phyloP scores from a whole-genome alignment of 352 stramenopile species.

The Phytophthora tubulina region DNA sequence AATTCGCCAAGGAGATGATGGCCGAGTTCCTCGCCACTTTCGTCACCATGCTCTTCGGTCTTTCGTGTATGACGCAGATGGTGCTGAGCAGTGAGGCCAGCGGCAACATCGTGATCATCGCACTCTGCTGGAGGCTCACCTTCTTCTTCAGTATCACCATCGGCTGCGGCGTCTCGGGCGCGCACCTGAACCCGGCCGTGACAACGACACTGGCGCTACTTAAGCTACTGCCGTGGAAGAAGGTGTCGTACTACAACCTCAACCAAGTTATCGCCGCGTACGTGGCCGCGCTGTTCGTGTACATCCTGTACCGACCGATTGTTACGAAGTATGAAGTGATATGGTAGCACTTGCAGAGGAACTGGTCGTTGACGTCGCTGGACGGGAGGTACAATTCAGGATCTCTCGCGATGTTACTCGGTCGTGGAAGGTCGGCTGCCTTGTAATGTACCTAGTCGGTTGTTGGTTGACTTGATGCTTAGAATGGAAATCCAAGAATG shows the following conservation, averaged over 20 bases:
- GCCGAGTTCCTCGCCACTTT: slow-evolving; percentile 40
- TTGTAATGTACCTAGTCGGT: too few relatives aligned
- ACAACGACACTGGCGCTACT: slow-evolving; percentile 40
- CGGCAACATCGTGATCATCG: slow-evolving; percentile 42
- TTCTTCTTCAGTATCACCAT: slow-evolving; percentile 53
- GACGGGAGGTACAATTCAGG: too few relatives aligned
- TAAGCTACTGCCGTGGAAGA: slow-evolving; percentile 43
- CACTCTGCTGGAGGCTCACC: slow-evolving; percentile 50
- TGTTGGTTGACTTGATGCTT: too few relatives aligned
- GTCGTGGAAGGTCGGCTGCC: too few relatives aligned
- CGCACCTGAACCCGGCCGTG: slow-evolving; percentile 44
- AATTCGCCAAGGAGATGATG: slow-evolving; percentile 52
- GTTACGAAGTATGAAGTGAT: too few relatives aligned
- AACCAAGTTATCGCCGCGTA: slow-evolving; percentile 46
- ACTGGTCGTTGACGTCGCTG: too few relatives aligned
- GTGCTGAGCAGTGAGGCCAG: slow-evolving; percentile 28
- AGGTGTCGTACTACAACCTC: slow-evolving; percentile 45
- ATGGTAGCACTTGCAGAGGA: too few relatives aligned
- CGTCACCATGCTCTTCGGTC: slow-evolving; percentile 40
- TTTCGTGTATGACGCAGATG: slow-evolving; percentile 32
- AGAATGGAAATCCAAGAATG: too few relatives aligned
- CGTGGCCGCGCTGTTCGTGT: slow-evolving; percentile 40
- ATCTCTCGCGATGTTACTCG: too few relatives aligned
- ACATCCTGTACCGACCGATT: slow-evolving; percentile 49
- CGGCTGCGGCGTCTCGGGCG: slow-evolving; percentile 41